Base-by-base conservation (phyloP, 2,329 filamentous ascomycete species). In the Phialophora tarda region DNA sequence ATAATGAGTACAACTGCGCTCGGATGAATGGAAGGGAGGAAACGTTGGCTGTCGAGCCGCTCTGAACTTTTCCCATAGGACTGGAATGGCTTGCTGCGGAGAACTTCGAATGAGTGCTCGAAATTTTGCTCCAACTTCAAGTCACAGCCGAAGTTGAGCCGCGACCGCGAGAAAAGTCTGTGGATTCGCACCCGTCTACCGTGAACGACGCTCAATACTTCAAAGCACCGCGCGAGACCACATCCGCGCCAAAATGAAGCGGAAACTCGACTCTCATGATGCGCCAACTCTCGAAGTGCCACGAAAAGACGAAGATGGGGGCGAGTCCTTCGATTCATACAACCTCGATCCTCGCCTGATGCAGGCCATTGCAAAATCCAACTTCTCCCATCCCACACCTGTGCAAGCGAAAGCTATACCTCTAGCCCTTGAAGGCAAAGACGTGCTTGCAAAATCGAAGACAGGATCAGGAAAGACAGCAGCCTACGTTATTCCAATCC, bases 401-500 rank as follows among this genome's bases (percentile, higher is more conserved):
- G 91, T 98, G 1, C 95, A 99, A 79, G 86, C 88, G 50, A 89
- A 90, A 78, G 91, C 92, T 1, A 96, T 99, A 69, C 95, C 95
- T 1, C 81, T 97, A 44, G 92, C 92, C 24, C 83, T 98, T 21
- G 88, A 93, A 70, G 94, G 95, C 12, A 89, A 92, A 75, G 93
- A 98, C 83, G 88, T 99, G 56, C 83, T 98, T 47, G 93, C 93
- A 62, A 93, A 94, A 75, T 92, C 94, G 44, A 96, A 94, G 78
- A 98, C 95, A 4, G 95, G 95, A 12, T 97, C 93, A 3, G 95
- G 95, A 72, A 99, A 99, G 84, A 99, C 95, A 11, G 92, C 92
- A n/a, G 94, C 95, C 58, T 98, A 98, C 77, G 82, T 97, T 6
- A 84, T 99, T 50, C 95, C 95, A 1, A 85, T 97, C n/a, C 80